phyloP scores from a whole-genome alignment of 352 stramenopile genomes.

The Globisporangium iwayamae region DNA sequence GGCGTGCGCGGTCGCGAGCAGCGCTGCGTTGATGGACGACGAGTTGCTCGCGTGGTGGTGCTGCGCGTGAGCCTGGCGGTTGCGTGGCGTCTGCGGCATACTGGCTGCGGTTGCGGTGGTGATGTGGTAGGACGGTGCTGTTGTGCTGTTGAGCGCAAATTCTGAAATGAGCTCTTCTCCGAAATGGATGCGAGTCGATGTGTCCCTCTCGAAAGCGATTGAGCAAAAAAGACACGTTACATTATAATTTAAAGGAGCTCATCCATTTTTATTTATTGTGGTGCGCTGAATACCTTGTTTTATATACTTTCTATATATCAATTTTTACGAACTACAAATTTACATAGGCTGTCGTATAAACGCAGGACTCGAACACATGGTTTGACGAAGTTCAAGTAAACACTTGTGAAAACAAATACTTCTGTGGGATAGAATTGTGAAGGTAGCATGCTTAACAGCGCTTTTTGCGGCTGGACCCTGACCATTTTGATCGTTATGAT shows the following conservation, averaged over 20 bases:
- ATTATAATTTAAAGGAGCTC: background rate
- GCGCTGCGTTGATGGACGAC: slow-evolving; percentile 15
- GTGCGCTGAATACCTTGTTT: too few species aligned
- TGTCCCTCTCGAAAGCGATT: background rate
- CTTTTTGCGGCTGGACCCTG: background rate
- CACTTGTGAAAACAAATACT: slow-evolving; percentile 6
- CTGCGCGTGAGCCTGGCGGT: slow-evolving; percentile 2
- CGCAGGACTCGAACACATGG: slow-evolving; percentile 1
- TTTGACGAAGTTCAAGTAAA: slow-evolving; percentile 11
- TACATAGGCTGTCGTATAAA: background rate
- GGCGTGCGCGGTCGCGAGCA: slow-evolving; percentile 13
- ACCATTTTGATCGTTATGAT: background rate
- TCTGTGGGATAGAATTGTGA: too few species aligned
- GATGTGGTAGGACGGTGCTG: too few species aligned
- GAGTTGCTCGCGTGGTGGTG: slow-evolving; percentile 13
- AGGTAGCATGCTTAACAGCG: too few species aligned
- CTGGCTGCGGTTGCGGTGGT: background rate
- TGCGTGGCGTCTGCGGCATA: slow-evolving; percentile 12
- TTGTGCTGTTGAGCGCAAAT: slow-evolving; percentile 1
- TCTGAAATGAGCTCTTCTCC: slow-evolving; percentile 11
- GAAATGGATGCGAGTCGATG: background rate
- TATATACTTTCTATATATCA: too few species aligned
- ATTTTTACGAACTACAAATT: background rate
- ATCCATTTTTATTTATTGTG: background rate
- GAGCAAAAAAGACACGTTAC: background rate